phyloP scores from a whole-genome alignment of 129 eudicot species.

The sunflower (Helianthus annuus) region DNA sequence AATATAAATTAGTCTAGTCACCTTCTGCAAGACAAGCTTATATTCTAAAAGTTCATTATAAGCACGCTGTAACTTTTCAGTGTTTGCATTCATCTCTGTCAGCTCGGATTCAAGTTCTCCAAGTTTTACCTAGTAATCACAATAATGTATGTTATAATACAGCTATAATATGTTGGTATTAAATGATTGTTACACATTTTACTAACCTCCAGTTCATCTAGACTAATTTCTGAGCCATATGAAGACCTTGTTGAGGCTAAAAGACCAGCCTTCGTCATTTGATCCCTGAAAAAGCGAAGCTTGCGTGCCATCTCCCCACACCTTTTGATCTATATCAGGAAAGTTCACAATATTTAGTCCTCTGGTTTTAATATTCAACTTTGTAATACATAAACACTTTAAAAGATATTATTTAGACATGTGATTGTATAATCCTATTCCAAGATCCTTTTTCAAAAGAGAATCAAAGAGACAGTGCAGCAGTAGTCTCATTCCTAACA shows the following conservation, averaged over 20 bases:
- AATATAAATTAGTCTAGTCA: conserved; percentile 24
- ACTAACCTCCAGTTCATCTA: conserved; percentile 70
- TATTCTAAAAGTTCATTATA: conserved; percentile 81
- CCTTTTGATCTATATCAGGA: conserved; percentile 64
- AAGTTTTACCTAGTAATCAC: conserved; percentile 55
- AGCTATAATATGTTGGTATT: not conserved
- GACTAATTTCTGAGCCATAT: conserved; percentile 33
- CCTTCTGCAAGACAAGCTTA: conserved; percentile 84
- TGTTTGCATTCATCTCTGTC: conserved; percentile 76
- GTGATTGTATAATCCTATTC: not conserved
- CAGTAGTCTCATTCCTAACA: not conserved
- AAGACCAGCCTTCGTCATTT: conserved; percentile 68
- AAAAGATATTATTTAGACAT: conserved; percentile 16
- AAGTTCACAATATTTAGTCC: conserved; percentile 17
- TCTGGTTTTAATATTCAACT: conserved; percentile 8
- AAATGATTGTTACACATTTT: conserved; percentile 1
- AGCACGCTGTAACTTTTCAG: conserved; percentile 67
- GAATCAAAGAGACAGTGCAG: not conserved
- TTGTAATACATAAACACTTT: not conserved
- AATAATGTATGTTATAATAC: conserved; percentile 6
- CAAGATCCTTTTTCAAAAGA: not conserved
- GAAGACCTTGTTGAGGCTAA: conserved; percentile 49
- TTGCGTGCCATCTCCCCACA: conserved; percentile 89
- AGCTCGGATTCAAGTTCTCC: conserved; percentile 81
- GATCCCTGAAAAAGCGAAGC: conserved; percentile 70